Base-by-base conservation (phyloP, 768 basidiomycete species). In the Pleurotus ostreatus region DNA sequence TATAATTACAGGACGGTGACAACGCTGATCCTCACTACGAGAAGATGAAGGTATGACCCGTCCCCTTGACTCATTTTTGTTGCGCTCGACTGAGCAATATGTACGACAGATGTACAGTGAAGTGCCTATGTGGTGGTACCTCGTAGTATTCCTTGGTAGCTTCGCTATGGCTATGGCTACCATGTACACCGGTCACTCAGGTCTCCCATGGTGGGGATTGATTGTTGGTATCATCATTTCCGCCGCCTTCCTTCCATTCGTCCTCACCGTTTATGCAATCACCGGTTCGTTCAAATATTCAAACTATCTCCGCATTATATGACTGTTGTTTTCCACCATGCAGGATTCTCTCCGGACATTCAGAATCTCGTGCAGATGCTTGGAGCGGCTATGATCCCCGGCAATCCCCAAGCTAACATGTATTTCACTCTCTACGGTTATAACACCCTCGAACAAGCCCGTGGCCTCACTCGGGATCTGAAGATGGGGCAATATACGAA, bases 181-280 rank as follows among this genome's bases (percentile, higher is more conserved):
- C 4, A 71, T 78, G 57, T 85, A 85, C 65, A 77, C 78, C 45
- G 78, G 75, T 15, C 58, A 76, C 52, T 79, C 82, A 7, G 78
- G 75, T 4, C 65, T 85, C 34, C 83, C 84, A 8, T 84, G 84
- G 84, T 83, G 80, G 80, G 79, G 74, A 4, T 67, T 82, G 54
- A 69, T 81, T 56, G 75, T 84, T 16, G 73, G 75, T 15, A 63
- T 86, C 25, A 65, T 84, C 37, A 68, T 87, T 53, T 75, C 83
- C 0, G 61, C 70, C 2, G 57, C 81, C 34, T 80, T 77, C 60
- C 63, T 82, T 48, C 74, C 82, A 3, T 80, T 85, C 66, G 72
- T 83, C 49, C 74, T 79, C 13, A 79, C 82, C 0, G 71, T 85
- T 0, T 78, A 74, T 49, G 81, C 80, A 4, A 79, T 82, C 59